Evolutionary conservation across 1,139 yeast genomes (phyloP).

Genomic region (Hyphopichia buzzinii): DNA sequence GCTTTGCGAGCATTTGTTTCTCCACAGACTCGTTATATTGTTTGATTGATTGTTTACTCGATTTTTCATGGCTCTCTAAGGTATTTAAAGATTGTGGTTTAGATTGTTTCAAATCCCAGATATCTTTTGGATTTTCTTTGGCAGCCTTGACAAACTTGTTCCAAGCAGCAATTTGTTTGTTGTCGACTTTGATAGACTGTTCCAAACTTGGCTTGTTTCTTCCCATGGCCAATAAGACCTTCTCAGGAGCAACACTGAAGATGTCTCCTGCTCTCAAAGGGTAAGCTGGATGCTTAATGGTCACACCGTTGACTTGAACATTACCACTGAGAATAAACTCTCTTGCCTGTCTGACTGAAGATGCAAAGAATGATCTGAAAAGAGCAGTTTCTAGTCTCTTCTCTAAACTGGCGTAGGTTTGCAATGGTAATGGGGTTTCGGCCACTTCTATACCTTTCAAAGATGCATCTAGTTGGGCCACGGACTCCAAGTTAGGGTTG

Average conservation of each 20-base stretch:
- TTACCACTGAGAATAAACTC: conserved; percentile 80
- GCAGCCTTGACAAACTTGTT: conserved; percentile 65
- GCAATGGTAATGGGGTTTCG: conserved; percentile 81
- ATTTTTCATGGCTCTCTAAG: conserved; percentile 16
- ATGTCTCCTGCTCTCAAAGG: conserved; percentile 82
- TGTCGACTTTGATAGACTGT: conserved; percentile 65
- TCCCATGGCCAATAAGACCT: conserved; percentile 84
- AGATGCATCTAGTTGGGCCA: conserved; percentile 80
- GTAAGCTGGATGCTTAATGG: conserved; percentile 77
- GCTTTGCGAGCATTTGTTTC: conserved; percentile 34
- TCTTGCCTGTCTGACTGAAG: conserved; percentile 91
- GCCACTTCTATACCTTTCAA: conserved; percentile 56
- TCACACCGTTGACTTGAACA: conserved; percentile 81
- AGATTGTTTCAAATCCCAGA: conserved; percentile 54
- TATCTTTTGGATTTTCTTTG: conserved; percentile 53
- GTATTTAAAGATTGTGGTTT: conserved; percentile 42
- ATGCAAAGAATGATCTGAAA: conserved; percentile 90
- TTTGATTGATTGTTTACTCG: conserved; percentile 18
- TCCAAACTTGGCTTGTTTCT: conserved; percentile 73
- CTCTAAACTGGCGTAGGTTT: conserved; percentile 85
- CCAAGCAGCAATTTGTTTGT: conserved; percentile 71
- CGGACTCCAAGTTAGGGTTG: conserved; percentile 74
- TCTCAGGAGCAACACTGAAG: conserved; percentile 81
- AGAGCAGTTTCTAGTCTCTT: conserved; percentile 86
- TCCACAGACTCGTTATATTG: conserved; percentile 27